These are phyloP conservation scores for Stachybotrys chartarum DNA, from an alignment of 2,329 filamentous ascomycete species.

Conservation along the genomic window DNA sequence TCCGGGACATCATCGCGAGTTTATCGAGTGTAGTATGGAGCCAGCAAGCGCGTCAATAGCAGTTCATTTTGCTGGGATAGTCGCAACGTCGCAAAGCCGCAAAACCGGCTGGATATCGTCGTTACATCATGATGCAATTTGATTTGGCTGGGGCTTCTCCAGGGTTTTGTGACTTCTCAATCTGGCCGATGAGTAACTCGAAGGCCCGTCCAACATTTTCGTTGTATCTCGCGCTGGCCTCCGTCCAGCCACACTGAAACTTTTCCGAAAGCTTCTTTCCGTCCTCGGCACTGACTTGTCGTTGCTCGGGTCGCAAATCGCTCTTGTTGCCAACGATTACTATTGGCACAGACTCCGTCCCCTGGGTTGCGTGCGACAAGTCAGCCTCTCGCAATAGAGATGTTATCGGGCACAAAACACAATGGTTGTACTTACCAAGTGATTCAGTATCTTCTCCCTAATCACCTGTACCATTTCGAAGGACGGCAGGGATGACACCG, in stretches of 20 bases:
- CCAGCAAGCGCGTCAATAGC: no score
- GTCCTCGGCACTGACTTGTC: constrained; percentile 81
- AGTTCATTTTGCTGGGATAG: background rate
- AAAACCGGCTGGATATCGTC: background rate
- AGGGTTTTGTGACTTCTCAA: constrained; percentile 90
- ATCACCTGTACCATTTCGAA: constrained; percentile 98
- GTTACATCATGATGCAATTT: constrained; percentile 83
- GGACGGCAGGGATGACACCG: constrained; percentile 86
- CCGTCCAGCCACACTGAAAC: constrained; percentile 88
- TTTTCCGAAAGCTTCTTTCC: constrained; percentile 79
- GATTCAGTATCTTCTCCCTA: constrained; percentile 93
- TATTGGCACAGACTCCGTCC: constrained; percentile 85
- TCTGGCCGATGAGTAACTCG: constrained; percentile 87
- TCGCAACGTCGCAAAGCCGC: background rate
- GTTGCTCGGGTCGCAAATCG: constrained; percentile 85
- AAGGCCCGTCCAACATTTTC: constrained; percentile 91
- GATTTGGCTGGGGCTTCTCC: constrained; percentile 71
- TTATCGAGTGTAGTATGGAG: no score
- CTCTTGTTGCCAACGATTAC: constrained; percentile 97
- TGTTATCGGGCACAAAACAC: background rate
- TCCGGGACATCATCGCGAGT: no score
- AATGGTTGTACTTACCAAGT: constrained; percentile 58
- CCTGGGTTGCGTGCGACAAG: constrained; percentile 40
- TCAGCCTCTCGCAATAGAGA: background rate
- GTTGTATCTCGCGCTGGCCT: constrained; percentile 89